These are phyloP conservation scores for Porcisia hertigi DNA, from an alignment of 208 protist genomes.

Conservation along the genomic window DNA sequence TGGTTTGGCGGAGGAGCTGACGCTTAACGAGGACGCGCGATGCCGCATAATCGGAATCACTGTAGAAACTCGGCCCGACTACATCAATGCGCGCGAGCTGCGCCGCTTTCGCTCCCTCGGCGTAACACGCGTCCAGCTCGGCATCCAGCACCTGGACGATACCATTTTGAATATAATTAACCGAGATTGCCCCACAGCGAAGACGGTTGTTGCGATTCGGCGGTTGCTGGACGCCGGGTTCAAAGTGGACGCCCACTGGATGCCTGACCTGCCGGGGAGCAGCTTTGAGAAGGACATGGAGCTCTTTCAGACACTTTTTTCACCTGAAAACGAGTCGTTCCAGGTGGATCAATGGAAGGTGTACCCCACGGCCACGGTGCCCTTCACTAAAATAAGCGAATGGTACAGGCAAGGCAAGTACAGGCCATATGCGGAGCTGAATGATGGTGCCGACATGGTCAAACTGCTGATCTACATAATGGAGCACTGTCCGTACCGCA, in stretches of 20 bases:
- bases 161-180: slow-evolving; percentile 96
- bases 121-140: slow-evolving; percentile 99
- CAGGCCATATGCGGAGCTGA: slow-evolving; percentile 94
- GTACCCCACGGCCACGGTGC: slow-evolving; percentile 99
- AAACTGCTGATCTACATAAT: slow-evolving; percentile 96
- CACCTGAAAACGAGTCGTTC: slow-evolving; percentile 91
- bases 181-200: slow-evolving; percentile 96
- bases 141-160: slow-evolving; percentile 99
- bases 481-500: slow-evolving; percentile 96
- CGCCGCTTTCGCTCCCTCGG: slow-evolving; percentile 83
- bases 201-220: slow-evolving; percentile 93
- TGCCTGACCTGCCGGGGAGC: slow-evolving; percentile 99
- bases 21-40: slow-evolving; percentile 91
- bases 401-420: slow-evolving; percentile 96
- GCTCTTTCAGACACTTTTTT: slow-evolving; percentile 91
- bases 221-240: slow-evolving; percentile 97
- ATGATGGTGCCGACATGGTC: slow-evolving; percentile 83
- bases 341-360: slow-evolving; percentile 99
- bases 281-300: slow-evolving; percentile 95
- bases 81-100: slow-evolving; percentile 95
- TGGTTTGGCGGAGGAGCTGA: slow-evolving; percentile 78
- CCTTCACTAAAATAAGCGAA: slow-evolving; percentile 98
- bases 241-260: slow-evolving; percentile 99
- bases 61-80: slow-evolving; percentile 99
- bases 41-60: slow-evolving; percentile 99